These are phyloP conservation scores for Lasiodiplodia sp. DNA, from an alignment of 2,329 filamentous ascomycete genomes.

Conservation along the genomic window DNA sequence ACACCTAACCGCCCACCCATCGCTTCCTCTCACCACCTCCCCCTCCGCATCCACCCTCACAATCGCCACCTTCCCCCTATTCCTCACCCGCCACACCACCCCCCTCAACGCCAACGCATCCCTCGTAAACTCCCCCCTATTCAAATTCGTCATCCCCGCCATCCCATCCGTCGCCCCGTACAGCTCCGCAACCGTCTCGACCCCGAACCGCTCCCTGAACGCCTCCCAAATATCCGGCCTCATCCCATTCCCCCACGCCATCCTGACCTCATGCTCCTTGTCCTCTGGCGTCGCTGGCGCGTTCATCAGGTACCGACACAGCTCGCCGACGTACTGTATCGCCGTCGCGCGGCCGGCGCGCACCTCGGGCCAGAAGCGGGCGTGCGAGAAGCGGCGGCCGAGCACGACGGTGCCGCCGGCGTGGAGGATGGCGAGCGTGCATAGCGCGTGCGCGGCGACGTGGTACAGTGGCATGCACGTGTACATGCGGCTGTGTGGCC, in stretches of 20 bases:
- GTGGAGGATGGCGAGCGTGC: constrained; percentile 62
- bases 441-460: constrained; percentile 67
- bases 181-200: constrained; percentile 72
- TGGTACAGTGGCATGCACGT: constrained; percentile 82
- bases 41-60: constrained; percentile 44
- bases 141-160: constrained; percentile 41
- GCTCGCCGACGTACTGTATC: constrained; percentile 82
- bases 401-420: constrained; percentile 66
- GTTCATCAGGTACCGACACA: constrained; percentile 75
- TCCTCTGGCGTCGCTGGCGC: constrained; percentile 67
- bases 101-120: constrained; percentile 45
- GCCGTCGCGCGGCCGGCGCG: constrained; percentile 71
- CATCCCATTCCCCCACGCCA: constrained; percentile 72
- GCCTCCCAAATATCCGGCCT: constrained; percentile 72
- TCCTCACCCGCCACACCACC: constrained; percentile 44
- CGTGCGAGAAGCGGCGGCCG: constrained; percentile 72
- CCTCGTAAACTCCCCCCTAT: constrained; percentile 44
- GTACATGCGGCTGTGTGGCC: constrained; percentile 70
- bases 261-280: constrained; percentile 63
- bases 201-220: constrained; percentile 70
- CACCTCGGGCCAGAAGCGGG: constrained; percentile 77
- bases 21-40: constrained; percentile 43
- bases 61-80: constrained; percentile 39
- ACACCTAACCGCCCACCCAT: constrained; percentile 45
- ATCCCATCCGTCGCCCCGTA: constrained; percentile 81